A percentile compares a stretch with the other conserved stretches of the same genome.
These are phyloP conservation scores for Oropetium thomaeum DNA, from an alignment of 176 grass and related monocot genomes.

Conservation along the genomic window DNA sequence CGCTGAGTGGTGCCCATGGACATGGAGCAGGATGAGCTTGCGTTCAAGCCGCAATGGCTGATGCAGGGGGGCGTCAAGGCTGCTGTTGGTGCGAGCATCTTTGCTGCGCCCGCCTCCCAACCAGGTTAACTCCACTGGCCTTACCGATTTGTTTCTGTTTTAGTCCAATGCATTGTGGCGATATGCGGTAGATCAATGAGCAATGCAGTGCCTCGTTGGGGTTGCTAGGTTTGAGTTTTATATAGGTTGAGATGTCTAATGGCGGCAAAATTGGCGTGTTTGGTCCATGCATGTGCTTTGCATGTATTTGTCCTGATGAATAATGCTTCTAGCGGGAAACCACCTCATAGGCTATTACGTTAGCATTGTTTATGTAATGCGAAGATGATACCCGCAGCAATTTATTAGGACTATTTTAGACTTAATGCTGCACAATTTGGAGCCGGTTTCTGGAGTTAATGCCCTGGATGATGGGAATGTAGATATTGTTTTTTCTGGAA, in stretches of 20 bases:
- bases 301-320: neutral
- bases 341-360: neutral
- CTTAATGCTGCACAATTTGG: slow-evolving; percentile 14
- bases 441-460: slow-evolving; percentile 2
- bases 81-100: slow-evolving; percentile 32
- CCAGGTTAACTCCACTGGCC: slow-evolving; percentile 37
- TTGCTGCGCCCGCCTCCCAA: slow-evolving; percentile 26
- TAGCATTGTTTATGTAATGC: neutral
- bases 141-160: neutral
- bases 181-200: slow-evolving; percentile 4
- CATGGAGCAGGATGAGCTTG: slow-evolving; percentile 53
- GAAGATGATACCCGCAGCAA: neutral
- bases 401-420: neutral
- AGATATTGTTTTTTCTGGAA: slow-evolving; percentile 4
- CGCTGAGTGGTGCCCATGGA: slow-evolving; percentile 44
- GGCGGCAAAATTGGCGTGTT: neutral
- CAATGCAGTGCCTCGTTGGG: neutral
- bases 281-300: neutral
- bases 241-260: neutral
- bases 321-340: neutral
- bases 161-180: neutral
- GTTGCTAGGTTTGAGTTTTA: slow-evolving; percentile 17
- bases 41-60: slow-evolving; percentile 68
- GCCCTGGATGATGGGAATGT: slow-evolving; percentile 6
- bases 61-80: slow-evolving; percentile 15